phyloP scores from a whole-genome alignment of 306 rosid species.

The Malus sylvestris region DNA sequence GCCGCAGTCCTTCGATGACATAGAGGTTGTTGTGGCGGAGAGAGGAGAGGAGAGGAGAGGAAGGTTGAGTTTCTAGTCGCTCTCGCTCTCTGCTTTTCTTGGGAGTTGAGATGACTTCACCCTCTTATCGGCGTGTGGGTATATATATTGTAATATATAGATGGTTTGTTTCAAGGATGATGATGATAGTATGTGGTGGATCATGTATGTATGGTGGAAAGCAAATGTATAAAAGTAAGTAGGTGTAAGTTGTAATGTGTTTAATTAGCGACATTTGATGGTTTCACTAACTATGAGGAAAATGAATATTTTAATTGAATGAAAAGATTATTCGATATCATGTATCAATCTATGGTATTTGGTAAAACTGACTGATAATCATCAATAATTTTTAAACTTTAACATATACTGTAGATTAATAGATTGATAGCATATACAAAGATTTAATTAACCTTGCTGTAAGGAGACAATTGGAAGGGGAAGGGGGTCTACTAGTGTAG shows the following conservation, averaged over 20 bases:
- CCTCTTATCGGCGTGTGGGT: background rate
- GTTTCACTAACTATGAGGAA: background rate
- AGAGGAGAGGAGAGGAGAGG: background rate
- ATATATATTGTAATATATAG: background rate
- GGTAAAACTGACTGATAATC: too few relatives aligned
- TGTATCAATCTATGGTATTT: too few relatives aligned
- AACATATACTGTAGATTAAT: too few relatives aligned
- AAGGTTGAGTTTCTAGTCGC: background rate
- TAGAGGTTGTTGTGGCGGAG: background rate
- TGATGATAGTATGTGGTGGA: background rate
- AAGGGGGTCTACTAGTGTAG: too few relatives aligned
- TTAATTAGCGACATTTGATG: background rate
- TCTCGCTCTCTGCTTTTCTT: background rate
- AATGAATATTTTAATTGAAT: background rate
- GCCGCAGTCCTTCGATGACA: constrained; percentile 56
- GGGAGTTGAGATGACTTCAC: constrained; percentile 1
- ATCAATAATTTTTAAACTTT: too few relatives aligned
- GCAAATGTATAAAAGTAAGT: background rate
- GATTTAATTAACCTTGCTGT: too few relatives aligned
- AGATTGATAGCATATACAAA: too few relatives aligned
- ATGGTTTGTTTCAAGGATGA: background rate
- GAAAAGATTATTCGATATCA: background rate
- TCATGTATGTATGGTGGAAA: constrained; percentile 13
- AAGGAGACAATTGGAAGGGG: too few relatives aligned
- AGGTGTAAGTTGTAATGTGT: background rate